A percentile compares a stretch with the other conserved stretches of the same genome.
phyloP scores from a whole-genome alignment of 495 filamentous ascomycete genomes.

The Aspergillus haitiensis region DNA sequence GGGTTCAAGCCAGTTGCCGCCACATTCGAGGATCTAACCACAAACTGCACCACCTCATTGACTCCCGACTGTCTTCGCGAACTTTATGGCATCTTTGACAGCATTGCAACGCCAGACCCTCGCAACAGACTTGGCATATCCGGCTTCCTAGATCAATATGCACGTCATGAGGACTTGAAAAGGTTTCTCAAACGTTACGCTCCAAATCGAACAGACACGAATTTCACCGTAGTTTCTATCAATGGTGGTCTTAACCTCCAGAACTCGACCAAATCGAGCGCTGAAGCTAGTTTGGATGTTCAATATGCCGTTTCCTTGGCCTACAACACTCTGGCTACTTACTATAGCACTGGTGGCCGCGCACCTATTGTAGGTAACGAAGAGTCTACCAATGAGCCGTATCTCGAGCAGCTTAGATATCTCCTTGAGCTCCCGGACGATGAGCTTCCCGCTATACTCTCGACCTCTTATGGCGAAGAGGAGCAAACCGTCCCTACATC shows the following conservation, averaged over 20 bases:
- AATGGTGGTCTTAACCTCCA: slow-evolving; percentile 61
- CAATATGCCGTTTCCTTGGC: slow-evolving; percentile 66
- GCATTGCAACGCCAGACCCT: slow-evolving; percentile 32
- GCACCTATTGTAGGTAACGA: slow-evolving; percentile 49
- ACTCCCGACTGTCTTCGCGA: slow-evolving; percentile 60
- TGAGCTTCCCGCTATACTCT: slow-evolving; percentile 70
- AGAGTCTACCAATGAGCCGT: slow-evolving; percentile 72
- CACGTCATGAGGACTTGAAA: slow-evolving; percentile 57
- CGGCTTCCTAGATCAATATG: slow-evolving; percentile 68
- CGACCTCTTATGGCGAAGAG: slow-evolving; percentile 64
- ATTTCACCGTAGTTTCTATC: slow-evolving; percentile 62
- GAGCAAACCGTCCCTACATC: slow-evolving; percentile 52
- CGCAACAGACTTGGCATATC: slow-evolving; percentile 62
- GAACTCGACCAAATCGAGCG: slow-evolving; percentile 29
- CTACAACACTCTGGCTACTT: slow-evolving; percentile 57
- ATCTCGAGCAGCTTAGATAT: slow-evolving; percentile 75
- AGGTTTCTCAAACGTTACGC: slow-evolving; percentile 53
- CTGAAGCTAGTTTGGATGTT: slow-evolving; percentile 71
- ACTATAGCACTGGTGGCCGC: slow-evolving; percentile 66
- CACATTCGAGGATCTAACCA: slow-evolving; percentile 29
- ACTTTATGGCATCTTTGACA: slow-evolving; percentile 60
- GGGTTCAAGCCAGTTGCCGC: slow-evolving; percentile 29
- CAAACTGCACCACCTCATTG: slow-evolving; percentile 48
- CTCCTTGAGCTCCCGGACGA: slow-evolving; percentile 59
- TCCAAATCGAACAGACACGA: slow-evolving; percentile 51